Evolutionary conservation across 2,329 filamentous ascomycete genomes (phyloP).

Genomic region (Rosellinia necatrix): DNA sequence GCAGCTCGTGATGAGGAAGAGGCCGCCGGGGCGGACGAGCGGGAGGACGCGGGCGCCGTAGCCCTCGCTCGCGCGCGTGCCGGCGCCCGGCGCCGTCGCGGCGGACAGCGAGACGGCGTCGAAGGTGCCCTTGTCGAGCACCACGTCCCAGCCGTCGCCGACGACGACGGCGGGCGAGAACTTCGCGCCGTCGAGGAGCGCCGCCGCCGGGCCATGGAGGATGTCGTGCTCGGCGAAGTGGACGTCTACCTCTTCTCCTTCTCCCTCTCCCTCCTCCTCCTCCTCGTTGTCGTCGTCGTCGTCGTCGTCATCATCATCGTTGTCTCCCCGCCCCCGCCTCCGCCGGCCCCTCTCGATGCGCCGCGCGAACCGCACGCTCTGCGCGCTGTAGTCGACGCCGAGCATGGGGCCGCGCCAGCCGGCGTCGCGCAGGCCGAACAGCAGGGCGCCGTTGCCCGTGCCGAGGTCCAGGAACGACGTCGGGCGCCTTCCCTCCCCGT

Average conservation of each 20-base stretch:
- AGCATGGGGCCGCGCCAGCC: slow-evolving; percentile 72
- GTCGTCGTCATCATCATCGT: slow-evolving; percentile 18
- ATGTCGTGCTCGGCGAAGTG: slow-evolving; percentile 67
- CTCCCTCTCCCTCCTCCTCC: not conserved
- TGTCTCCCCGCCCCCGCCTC: slow-evolving; percentile 28
- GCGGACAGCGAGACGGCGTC: slow-evolving; percentile 85
- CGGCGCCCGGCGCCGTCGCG: slow-evolving; percentile 47
- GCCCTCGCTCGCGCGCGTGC: slow-evolving; percentile 69
- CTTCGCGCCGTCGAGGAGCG: slow-evolving; percentile 41
- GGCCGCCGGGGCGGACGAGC: slow-evolving; percentile 71
- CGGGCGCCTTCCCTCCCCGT: too few relatives aligned
- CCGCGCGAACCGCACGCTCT: slow-evolving; percentile 74
- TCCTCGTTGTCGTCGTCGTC: slow-evolving; percentile 31
- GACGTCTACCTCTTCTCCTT: slow-evolving; percentile 33
- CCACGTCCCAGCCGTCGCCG: slow-evolving; percentile 79
- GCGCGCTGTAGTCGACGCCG: slow-evolving; percentile 84
- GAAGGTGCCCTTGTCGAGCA: slow-evolving; percentile 98
- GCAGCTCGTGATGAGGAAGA: slow-evolving; percentile 89
- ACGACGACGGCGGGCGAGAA: slow-evolving; percentile 12
- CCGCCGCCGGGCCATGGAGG: slow-evolving; percentile 48
- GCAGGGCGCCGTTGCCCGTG: slow-evolving; percentile 89
- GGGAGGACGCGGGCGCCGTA: slow-evolving; percentile 72
- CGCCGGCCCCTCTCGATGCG: slow-evolving; percentile 56
- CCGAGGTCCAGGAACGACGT: slow-evolving; percentile 81
- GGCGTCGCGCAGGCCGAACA: slow-evolving; percentile 75